Base-by-base conservation (phyloP, 2,329 filamentous ascomycete genomes). In the Diaporthe sp. region DNA sequence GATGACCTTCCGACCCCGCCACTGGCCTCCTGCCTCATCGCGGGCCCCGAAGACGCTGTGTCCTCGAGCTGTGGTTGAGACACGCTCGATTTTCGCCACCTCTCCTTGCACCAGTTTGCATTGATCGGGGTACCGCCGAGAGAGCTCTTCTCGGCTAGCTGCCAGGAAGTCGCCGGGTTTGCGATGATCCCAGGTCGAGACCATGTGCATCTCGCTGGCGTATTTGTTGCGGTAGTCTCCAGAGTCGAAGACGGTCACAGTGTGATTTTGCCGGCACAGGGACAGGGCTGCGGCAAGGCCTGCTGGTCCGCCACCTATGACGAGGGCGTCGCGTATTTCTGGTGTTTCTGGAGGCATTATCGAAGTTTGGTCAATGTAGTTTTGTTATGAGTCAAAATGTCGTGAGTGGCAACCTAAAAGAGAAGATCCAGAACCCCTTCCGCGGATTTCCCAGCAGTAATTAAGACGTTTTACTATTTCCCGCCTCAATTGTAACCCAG, bases 251-350 rank as follows among this genome's bases (percentile, higher is more conserved):
- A 61, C 58, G 22, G 37, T 61, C 1, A 61, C 58, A 28, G 2
- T 61, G 10, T 61, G 58, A 22, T 61, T 61, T 61, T 61, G 58
- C 8, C 58, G 58, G 22, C 58, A 61, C 22, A 61, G 37, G 8
- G 58, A n/a, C 22, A 61, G 22, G 4, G 58, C 58, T 22, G 58
- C 58, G 8, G 58, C 58, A 42, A 61, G 58, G 13, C 58, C 58
- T 39, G 58, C 58, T 61, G 58, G 58, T 37, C 58, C 58, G 15
- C 58, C 58, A n/a, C 58, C 58, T 42, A 61, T 42, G 22, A 61
- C 37, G 0, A 61, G 58, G 22, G 15, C 37, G 58, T 61, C 58
- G 22, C 22, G 25, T n/a, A 13, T 61, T 15, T 61, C 34, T n/a
- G 37, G 9, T 25, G 22, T 13, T 42, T 0, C 58, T 61, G 58